Evolutionary conservation across 306 rosid genomes (phyloP), one percentile per base, ranked within the genome.

Genomic region (Mimosa pudica): DNA sequence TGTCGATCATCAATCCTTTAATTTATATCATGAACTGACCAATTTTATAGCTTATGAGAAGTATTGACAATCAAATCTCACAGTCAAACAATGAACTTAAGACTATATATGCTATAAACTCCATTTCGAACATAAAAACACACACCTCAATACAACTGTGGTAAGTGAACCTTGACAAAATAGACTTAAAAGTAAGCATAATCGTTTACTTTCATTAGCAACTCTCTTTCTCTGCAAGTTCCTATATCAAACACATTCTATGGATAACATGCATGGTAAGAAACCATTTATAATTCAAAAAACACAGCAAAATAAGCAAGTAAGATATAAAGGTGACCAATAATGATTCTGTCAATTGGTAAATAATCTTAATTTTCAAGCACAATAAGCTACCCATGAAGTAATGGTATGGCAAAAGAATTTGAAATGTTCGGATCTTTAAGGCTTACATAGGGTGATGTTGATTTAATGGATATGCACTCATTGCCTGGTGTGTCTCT

Each of bases 1-100:
- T 90, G 85, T 95, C 99, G 96, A 86, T 85, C 99, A 95, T 95
- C 64, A 95, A 88, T 77, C 98, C 99, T 85, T 95, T 98, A 85
- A 95, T 88, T 98, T 95, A 63, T 60, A 83, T 82, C 12, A 83
- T 52, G 11, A 77, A 75, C 44, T 80, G 46, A 16, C 16, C 79
- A 82, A 75, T n/a, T n/a, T n/a, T n/a, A n/a, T n/a, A n/a, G n/a
- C n/a, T n/a, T n/a, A n/a, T n/a, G n/a, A n/a, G n/a, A n/a, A n/a
- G n/a, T n/a, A n/a, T n/a, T n/a, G n/a, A n/a, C n/a, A n/a, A n/a
- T n/a, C n/a, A n/a, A n/a, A 64, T 71, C 32, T 32, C 70, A 68
- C 74, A 24, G 45, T 51, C 71, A 47, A 46, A 45, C 61, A 54
- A 61, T 24, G 24, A 32, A 80, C 78, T 24, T 45, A 63, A 70